Evolutionary conservation across 2,329 filamentous ascomycete species (phyloP).

Genomic region (Colletotrichum coccodes): DNA sequence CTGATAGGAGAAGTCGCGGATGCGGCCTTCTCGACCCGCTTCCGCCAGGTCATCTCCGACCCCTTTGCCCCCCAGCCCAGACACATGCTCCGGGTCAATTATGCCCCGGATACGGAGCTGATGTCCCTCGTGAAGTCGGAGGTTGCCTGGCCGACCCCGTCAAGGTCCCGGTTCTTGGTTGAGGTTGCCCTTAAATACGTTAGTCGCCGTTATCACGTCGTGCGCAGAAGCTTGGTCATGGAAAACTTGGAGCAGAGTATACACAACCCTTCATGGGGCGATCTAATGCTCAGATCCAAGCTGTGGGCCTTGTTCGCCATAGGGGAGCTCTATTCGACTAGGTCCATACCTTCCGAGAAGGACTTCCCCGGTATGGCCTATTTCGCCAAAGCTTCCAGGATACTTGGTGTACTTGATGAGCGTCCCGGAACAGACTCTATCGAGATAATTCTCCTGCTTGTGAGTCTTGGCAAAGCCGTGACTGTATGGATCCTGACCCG

Average conservation of each 20-base stretch:
- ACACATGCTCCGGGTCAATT: slow-evolving; percentile 46
- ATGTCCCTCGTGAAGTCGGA: slow-evolving; percentile 41
- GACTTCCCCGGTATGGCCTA: slow-evolving; percentile 55
- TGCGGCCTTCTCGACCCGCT: slow-evolving; percentile 47
- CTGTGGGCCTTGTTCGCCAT: slow-evolving; percentile 56
- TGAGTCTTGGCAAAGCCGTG: slow-evolving; percentile 37
- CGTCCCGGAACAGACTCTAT: slow-evolving; percentile 53
- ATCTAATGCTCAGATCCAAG: slow-evolving; percentile 49
- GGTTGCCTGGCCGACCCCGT: slow-evolving; percentile 49
- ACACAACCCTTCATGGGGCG: slow-evolving; percentile 44
- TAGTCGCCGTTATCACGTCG: slow-evolving; percentile 51
- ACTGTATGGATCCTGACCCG: neutral
- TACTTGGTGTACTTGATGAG: slow-evolving; percentile 52
- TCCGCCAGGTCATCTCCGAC: slow-evolving; percentile 46
- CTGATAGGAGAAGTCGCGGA: slow-evolving; percentile 48
- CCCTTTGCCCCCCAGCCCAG: slow-evolving; percentile 35
- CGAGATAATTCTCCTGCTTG: slow-evolving; percentile 55
- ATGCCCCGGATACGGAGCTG: slow-evolving; percentile 42
- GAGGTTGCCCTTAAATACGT: slow-evolving; percentile 53
- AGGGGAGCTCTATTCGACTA: slow-evolving; percentile 56
- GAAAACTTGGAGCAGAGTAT: slow-evolving; percentile 49
- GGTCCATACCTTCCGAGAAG: slow-evolving; percentile 43
- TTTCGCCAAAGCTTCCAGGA: slow-evolving; percentile 50
- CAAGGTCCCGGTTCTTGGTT: slow-evolving; percentile 47
- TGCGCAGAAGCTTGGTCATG: slow-evolving; percentile 48